These are phyloP conservation scores for Arthroderma sp. DNA, from an alignment of 2,329 filamentous ascomycete species.

Conservation along the genomic window DNA sequence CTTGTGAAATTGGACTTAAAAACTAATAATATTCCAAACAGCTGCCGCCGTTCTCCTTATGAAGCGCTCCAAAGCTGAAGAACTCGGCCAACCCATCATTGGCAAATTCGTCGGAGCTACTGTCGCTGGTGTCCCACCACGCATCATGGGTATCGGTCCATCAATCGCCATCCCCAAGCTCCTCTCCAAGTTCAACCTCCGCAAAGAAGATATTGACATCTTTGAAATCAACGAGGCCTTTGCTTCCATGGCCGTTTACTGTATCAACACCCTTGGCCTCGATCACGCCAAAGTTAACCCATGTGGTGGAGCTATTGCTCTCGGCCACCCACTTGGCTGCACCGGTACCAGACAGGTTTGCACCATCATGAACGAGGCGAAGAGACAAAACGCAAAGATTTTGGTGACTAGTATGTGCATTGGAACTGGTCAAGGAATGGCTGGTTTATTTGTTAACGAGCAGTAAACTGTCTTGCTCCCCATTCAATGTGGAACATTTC, in stretches of 20 bases:
- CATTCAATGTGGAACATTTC: background rate
- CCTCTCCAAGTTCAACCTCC: slow-evolving; percentile 63
- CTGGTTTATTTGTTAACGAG: slow-evolving; percentile 54
- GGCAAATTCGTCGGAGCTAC: slow-evolving; percentile 71
- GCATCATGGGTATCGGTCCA: slow-evolving; percentile 82
- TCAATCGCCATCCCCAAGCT: slow-evolving; percentile 63
- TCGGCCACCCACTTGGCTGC: slow-evolving; percentile 82
- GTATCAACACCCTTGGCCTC: slow-evolving; percentile 54
- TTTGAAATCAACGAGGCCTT: slow-evolving; percentile 97
- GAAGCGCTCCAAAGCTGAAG: slow-evolving; percentile 84
- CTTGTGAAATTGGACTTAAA: background rate
- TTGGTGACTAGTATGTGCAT: slow-evolving; percentile 85
- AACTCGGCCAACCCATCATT: slow-evolving; percentile 81
- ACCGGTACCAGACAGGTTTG: slow-evolving; percentile 85
- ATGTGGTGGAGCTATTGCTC: slow-evolving; percentile 80
- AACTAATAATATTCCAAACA: slow-evolving; percentile 7
- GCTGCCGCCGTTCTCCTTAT: slow-evolving; percentile 52
- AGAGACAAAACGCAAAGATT: slow-evolving; percentile 78
- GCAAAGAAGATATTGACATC: slow-evolving; percentile 72
- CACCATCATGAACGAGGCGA: slow-evolving; percentile 74
- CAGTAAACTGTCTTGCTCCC: slow-evolving; percentile 24
- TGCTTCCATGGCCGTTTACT: slow-evolving; percentile 95
- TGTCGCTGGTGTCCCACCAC: slow-evolving; percentile 79
- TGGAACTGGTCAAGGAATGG: slow-evolving; percentile 56
- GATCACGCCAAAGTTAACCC: slow-evolving; percentile 72